Conservation (phyloP, 2,329 filamentous ascomycete species). For the Botrytis galanthina region DNA sequence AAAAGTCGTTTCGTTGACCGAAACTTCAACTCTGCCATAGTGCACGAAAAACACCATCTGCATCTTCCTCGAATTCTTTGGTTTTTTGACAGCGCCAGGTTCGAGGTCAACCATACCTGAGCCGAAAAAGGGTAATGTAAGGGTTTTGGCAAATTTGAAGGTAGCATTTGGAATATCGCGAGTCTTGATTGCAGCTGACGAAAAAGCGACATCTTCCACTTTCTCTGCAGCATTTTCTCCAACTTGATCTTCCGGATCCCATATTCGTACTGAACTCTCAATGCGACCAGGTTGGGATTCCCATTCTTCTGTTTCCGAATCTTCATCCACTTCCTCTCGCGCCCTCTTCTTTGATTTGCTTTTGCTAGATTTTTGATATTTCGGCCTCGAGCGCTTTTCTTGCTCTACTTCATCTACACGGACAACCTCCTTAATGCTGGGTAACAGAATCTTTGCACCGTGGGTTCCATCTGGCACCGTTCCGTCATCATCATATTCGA, state of each 20-base stretch:
- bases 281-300: constrained; percentile 65
- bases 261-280: constrained; percentile 61
- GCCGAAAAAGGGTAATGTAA: constrained; percentile 82
- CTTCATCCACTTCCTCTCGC: constrained; percentile 44
- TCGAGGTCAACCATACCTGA: constrained; percentile 87
- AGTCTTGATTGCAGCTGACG: constrained; percentile 52
- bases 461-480: constrained; percentile 47
- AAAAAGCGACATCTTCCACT: constrained; percentile 53
- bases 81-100: constrained; percentile 76
- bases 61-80: constrained; percentile 93
- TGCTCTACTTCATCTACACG: constrained; percentile 63
- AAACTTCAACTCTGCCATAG: constrained; percentile 76
- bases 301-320: constrained; percentile 65
- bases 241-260: constrained; percentile 59
- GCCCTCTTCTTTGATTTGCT: constrained; percentile 32
- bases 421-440: constrained; percentile 73
- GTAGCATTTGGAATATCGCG: constrained; percentile 61
- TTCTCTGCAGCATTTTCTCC: constrained; percentile 54
- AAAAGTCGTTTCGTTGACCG: constrained; percentile 72
- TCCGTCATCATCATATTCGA: constrained; percentile 62
- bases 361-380: constrained; percentile 25
- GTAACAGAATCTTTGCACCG: constrained; percentile 55
- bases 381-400: constrained; percentile 32
- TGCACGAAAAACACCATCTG: constrained; percentile 96
- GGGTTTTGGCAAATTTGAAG: constrained; percentile 87